These are phyloP conservation scores for Urochloa ruziziensis DNA, from an alignment of 176 grass and related monocot genomes.

Conservation along the genomic window DNA sequence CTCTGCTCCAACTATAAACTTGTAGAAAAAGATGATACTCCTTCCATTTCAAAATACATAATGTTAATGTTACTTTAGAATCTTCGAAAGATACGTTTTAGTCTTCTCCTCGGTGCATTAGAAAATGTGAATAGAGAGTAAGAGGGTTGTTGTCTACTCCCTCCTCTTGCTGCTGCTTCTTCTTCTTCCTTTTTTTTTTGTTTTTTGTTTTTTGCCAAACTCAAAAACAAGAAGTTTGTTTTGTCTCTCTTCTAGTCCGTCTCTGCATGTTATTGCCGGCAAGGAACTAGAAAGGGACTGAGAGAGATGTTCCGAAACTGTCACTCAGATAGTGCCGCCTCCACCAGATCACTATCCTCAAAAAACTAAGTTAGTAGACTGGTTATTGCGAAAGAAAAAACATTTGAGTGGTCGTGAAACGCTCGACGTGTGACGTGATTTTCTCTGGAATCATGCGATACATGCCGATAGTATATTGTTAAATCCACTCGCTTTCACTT, in stretches of 20 bases:
- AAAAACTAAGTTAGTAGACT: background rate
- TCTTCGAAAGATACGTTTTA: too few species aligned
- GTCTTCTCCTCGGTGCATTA: too few species aligned
- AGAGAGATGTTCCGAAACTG: background rate
- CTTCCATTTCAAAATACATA: too few species aligned
- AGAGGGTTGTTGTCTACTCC: too few species aligned
- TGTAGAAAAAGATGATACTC: too few species aligned
- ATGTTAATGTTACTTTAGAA: too few species aligned
- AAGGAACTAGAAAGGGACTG: background rate
- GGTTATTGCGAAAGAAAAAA: background rate
- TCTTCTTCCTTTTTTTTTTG: too few species aligned
- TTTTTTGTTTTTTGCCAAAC: too few species aligned
- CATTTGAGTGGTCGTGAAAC: background rate
- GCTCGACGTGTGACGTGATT: background rate
- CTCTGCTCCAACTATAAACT: too few species aligned
- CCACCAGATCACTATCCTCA: background rate
- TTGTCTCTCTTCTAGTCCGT: background rate
- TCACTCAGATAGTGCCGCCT: background rate
- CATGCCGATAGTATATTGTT: background rate
- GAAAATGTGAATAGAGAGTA: too few species aligned
- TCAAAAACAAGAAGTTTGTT: too few species aligned
- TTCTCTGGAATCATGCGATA: background rate
- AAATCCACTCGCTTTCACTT: background rate
- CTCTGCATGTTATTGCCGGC: background rate
- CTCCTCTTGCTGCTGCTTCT: too few species aligned